Conservation (phyloP, 2,329 filamentous ascomycete genomes). For the Shiraia bambusicola region DNA sequence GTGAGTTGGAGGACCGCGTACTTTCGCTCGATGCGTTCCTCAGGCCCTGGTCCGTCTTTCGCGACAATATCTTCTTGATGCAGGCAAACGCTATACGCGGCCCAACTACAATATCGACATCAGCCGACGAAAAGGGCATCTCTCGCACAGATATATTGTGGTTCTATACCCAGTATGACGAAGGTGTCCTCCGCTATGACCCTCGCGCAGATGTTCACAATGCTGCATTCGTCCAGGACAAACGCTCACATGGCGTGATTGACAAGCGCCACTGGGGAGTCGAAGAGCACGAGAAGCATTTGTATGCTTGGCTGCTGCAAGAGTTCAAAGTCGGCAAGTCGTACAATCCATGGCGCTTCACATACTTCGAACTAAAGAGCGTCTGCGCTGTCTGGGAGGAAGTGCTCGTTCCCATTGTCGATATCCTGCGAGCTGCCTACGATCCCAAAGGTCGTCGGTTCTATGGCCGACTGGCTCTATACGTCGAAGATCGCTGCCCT, state of each 20-base stretch:
- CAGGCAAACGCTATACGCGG: constrained; percentile 13
- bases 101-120: constrained; percentile 4
- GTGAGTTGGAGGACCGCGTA: constrained; percentile 32
- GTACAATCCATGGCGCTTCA: constrained; percentile 27
- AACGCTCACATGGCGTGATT: constrained; percentile 17
- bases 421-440: constrained; percentile 33
- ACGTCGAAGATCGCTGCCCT: constrained; percentile 30
- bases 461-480: constrained; percentile 37
- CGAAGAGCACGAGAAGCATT: constrained; percentile 33
- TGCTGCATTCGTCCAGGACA: constrained; percentile 13
- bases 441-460: constrained; percentile 25
- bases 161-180: constrained; percentile 38
- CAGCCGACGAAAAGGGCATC: constrained; percentile 10
- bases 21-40: constrained; percentile 33
- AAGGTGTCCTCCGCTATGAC: constrained; percentile 31
- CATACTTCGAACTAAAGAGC: constrained; percentile 32
- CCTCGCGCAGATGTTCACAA: constrained; percentile 18
- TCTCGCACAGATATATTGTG: constrained; percentile 28
- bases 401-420: constrained; percentile 35
- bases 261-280: constrained; percentile 31
- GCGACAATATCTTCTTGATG: constrained; percentile 30
- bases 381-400: constrained; percentile 32
- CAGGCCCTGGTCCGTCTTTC: constrained; percentile 33
- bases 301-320: constrained; percentile 39
- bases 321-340: constrained; percentile 35